Percentiles rank a stretch among this genome's conserved stretches.
Evolutionary conservation across 192 early-diverging fungal species (phyloP).

Genomic region (Geosiphon pyriformis): DNA sequence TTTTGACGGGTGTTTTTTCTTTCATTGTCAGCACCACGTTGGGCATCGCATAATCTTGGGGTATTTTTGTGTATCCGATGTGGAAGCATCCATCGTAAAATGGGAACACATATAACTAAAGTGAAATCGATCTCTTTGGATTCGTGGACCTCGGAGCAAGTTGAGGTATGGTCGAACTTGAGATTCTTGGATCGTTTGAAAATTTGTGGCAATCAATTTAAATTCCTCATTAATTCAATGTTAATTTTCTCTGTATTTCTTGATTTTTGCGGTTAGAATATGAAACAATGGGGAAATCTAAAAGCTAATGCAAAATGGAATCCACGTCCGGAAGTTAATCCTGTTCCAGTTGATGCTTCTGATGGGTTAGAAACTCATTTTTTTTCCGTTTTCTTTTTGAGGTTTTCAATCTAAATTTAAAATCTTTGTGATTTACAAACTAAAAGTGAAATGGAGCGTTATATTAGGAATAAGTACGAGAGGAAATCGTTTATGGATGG

Average conservation of each 20-base stretch:
- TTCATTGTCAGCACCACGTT: constrained; percentile 86
- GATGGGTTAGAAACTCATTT: constrained; percentile 32
- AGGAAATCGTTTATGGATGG: constrained; percentile 56
- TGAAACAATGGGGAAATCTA: constrained; percentile 57
- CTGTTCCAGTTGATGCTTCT: constrained; percentile 56
- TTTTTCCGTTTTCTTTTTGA: neutral
- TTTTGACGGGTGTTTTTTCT: no score
- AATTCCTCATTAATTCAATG: constrained; percentile 11
- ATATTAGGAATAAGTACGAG: constrained; percentile 92
- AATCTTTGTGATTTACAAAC: constrained; percentile 20
- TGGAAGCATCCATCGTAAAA: constrained; percentile 69
- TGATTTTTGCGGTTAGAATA: constrained; percentile 34
- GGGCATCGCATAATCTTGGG: constrained; percentile 87
- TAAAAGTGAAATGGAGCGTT: constrained; percentile 83
- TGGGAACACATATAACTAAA: constrained; percentile 87
- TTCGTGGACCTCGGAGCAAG: constrained; percentile 80
- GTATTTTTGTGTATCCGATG: constrained; percentile 94
- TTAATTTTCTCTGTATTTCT: no score
- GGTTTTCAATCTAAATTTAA: neutral
- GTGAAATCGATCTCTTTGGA: constrained; percentile 90
- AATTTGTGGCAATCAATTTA: neutral
- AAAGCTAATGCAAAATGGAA: constrained; percentile 68
- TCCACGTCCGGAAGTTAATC: constrained; percentile 61
- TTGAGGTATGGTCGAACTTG: constrained; percentile 51
- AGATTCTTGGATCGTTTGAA: no score